Evolutionary conservation across 805 yeast genomes (phyloP), one percentile per base, ranked within the genome.

Genomic region (Candida awuae): DNA sequence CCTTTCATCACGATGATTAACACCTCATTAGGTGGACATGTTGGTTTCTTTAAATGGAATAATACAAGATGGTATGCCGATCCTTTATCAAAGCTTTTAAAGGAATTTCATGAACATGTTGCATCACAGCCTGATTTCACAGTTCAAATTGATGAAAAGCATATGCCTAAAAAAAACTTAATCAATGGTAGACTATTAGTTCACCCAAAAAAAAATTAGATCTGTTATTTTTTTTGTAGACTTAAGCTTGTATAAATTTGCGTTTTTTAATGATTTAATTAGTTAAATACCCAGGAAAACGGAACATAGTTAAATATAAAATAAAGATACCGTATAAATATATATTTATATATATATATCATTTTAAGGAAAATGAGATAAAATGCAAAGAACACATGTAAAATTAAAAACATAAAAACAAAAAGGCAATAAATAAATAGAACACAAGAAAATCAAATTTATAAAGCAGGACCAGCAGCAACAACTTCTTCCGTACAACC

Each of bases 391-490:
- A 27, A 35, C 23, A 30, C 15, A 20, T 10, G 20, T 15, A 38
- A 26, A 15, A 38, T 19, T 22, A 28, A 31, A 28, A 25, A 32
- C 15, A n/a, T 7, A 29, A 23, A 30, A 13, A 29, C n/a, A 26
- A 14, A 30, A 15, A 14, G 7, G 15, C 16, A 17, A 16, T 29
- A 19, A 32, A 12, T 9, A 29, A n/a, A 33, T 6, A 16, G n/a
- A 18, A 25, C 10, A 14, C 10, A 25, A 25, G 28, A 14, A 16
- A 25, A 20, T 4, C 18, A 22, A 35, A 35, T 27, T 55, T 61
- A 70, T 43, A 70, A 53, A 48, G 62, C 70, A 50, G 97, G 98
- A 46, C 96, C 98, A 52, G 97, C 97, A 56, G 92, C 84, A 56
- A 81, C 67, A 39, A 90, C 97, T 61, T 86, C 96, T 20, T 69